Conservation (phyloP, 106 monocot genomes). For the Gastrodia elata region DNA sequence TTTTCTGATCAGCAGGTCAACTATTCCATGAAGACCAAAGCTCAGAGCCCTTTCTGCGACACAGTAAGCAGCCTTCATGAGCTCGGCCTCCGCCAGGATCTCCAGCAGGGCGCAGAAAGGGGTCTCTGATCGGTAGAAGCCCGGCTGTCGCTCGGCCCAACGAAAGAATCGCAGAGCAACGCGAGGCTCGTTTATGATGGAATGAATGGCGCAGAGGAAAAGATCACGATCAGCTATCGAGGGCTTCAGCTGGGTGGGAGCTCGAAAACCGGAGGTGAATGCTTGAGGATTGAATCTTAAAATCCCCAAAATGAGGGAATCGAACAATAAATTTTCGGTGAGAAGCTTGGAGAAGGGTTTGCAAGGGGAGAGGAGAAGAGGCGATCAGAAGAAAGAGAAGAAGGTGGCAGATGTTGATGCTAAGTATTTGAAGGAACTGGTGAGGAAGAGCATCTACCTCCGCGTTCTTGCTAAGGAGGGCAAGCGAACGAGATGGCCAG, state of each 20-base stretch:
- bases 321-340: conserved; percentile 6
- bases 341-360: not conserved
- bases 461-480: too few relatives aligned
- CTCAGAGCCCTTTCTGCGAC: conserved; percentile 16
- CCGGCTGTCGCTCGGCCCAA: conserved; percentile 48
- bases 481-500: too few relatives aligned
- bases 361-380: not conserved
- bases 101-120: too few relatives aligned
- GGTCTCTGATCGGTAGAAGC: too few relatives aligned
- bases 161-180: conserved; percentile 49
- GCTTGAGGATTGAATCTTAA: conserved; percentile 2
- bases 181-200: conserved; percentile 23
- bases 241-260: not conserved
- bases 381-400: not conserved
- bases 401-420: not conserved
- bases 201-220: conserved; percentile 19
- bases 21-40: conserved; percentile 22
- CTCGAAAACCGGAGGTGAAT: not conserved
- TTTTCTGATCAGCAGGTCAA: conserved; percentile 19
- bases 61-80: conserved; percentile 30
- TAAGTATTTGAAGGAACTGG: conserved; percentile 7
- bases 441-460: conserved; percentile 11
- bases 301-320: too few relatives aligned
- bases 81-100: conserved; percentile 25
- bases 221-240: not conserved